Evolutionary conservation across 192 early-diverging fungal genomes (phyloP).

Genomic region (Allomyces arbusculus): DNA sequence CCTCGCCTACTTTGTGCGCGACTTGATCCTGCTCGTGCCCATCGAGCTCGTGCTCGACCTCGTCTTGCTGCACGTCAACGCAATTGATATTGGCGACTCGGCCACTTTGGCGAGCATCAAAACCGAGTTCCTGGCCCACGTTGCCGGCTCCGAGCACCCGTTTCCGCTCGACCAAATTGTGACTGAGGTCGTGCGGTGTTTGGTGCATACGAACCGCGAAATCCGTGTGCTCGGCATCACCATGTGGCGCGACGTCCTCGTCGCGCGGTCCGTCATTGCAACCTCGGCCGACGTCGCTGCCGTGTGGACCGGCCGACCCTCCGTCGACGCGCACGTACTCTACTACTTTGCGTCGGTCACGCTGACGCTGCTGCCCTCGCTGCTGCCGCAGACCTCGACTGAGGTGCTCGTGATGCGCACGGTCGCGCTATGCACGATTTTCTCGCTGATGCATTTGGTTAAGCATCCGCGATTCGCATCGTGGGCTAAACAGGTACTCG

Average conservation of each 20-base stretch:
- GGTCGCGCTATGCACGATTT: not conserved
- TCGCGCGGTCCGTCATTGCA: not conserved
- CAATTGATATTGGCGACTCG: not conserved
- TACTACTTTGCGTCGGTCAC: too few relatives aligned
- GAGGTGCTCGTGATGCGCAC: not conserved
- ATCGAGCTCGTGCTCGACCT: not conserved
- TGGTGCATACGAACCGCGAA: not conserved
- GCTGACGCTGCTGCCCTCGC: too few relatives aligned
- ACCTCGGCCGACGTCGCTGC: too few relatives aligned
- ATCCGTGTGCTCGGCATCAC: not conserved
- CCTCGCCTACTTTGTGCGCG: not conserved
- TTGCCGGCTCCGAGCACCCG: not conserved
- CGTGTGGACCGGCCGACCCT: too few relatives aligned
- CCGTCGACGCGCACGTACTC: too few relatives aligned
- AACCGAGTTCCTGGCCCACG: not conserved
- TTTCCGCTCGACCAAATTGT: not conserved
- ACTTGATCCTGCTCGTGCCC: not conserved
- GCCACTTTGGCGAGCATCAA: not conserved
- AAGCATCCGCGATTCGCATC: not conserved
- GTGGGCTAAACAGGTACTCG: not conserved
- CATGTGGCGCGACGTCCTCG: not conserved
- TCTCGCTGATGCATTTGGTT: not conserved
- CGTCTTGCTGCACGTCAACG: not conserved
- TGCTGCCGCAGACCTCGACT: not conserved
- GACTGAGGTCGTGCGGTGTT: not conserved